Conservation (phyloP, 352 stramenopile genomes). For the Aphanomyces stellatus region DNA sequence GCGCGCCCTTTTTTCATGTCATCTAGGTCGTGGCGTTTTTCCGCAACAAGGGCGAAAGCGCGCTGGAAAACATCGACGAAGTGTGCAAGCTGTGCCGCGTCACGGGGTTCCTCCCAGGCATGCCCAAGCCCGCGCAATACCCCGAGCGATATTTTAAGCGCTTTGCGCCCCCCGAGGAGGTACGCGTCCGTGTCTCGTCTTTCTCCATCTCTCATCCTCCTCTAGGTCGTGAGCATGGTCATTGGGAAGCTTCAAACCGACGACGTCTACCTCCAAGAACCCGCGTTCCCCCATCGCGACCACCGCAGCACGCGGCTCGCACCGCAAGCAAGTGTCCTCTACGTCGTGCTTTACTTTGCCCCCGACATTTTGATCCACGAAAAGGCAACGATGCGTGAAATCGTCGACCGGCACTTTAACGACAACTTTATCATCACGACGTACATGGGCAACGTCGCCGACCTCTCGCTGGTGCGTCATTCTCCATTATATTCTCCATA, state of each 20-base stretch:
- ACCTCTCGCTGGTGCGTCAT: constrained; percentile 58
- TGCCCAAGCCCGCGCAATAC: constrained; percentile 81
- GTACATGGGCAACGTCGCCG: constrained; percentile 92
- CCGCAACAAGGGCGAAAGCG: constrained; percentile 81
- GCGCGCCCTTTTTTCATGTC: background rate
- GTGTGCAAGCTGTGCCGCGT: constrained; percentile 87
- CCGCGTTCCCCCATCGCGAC: constrained; percentile 87
- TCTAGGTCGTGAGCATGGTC: constrained; percentile 83
- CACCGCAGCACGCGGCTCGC: constrained; percentile 88
- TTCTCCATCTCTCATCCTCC: constrained; percentile 5
- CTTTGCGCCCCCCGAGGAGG: constrained; percentile 75
- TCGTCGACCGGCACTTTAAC: constrained; percentile 94
- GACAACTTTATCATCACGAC: constrained; percentile 95
- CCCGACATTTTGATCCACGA: constrained; percentile 89
- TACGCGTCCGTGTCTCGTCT: background rate
- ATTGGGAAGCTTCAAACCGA: constrained; percentile 91
- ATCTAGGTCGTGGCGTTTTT: constrained; percentile 59
- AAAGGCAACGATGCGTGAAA: constrained; percentile 88
- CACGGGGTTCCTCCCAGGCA: constrained; percentile 79
- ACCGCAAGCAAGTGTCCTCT: constrained; percentile 90
- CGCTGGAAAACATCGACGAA: constrained; percentile 86
- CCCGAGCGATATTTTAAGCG: constrained; percentile 83
- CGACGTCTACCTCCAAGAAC: constrained; percentile 90
- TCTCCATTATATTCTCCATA: background rate
- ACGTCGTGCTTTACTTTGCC: constrained; percentile 93